Base-by-base conservation (phyloP, 1,284 basidiomycete species). In the Melampsora larici-populina region DNA sequence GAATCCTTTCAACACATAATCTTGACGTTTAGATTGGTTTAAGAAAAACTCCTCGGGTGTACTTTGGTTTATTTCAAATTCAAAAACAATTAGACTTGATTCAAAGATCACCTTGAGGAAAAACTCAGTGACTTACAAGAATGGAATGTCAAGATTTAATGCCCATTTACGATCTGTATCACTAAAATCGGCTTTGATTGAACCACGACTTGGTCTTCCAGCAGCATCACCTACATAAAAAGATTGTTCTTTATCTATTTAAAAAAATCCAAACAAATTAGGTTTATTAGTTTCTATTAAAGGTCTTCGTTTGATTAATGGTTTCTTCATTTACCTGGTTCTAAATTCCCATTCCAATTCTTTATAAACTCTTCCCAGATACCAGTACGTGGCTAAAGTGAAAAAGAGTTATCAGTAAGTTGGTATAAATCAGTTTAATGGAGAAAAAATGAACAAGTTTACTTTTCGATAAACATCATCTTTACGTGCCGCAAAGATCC, bases 221-320 rank as follows among this genome's bases (percentile, higher is more conserved):
- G 94, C 94, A 1, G 93, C 94, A 81, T 97, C 94, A 6, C 94
- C 94, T 2, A 97, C 90, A 81, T 90, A 95, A 81, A 92, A 91
- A 0, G 91, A 90, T 0, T 85, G 75, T 9, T 18, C 13, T 18
- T 46, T 51, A 33, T 64, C 74, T 77, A 51, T 31, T 51, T 46
- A 21, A n/a, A 26, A 15, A 46, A 13, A 46, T 13, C 43, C 43
- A 15, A 13, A 46, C 11, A n/a, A n/a, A n/a, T n/a, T n/a, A n/a
- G n/a, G n/a, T n/a, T n/a, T n/a, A n/a, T n/a, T n/a, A n/a, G n/a
- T n/a, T n/a, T n/a, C n/a, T n/a, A n/a, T n/a, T n/a, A n/a, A n/a
- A n/a, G n/a, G n/a, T n/a, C n/a, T n/a, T n/a, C n/a, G n/a, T n/a
- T n/a, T n/a, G 21, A 58, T 5, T 58, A 58, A 40, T 40, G 36